A percentile compares a stretch with the other conserved stretches of the same genome.
Evolutionary conservation across 495 filamentous ascomycete genomes (phyloP).

Genomic region (Wilcoxina mikolae): DNA sequence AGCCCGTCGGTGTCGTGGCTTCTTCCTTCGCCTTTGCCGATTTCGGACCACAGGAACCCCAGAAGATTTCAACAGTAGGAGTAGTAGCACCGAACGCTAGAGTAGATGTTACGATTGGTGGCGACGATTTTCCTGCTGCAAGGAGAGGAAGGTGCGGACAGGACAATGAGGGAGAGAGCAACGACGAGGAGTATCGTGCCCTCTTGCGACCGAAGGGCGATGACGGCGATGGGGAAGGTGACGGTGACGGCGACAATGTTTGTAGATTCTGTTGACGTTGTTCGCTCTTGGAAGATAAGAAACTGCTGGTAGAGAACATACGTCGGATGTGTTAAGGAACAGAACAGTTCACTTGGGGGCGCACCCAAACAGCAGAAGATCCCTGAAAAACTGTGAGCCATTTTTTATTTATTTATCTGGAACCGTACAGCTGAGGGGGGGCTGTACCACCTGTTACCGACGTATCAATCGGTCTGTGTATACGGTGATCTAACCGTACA

Average conservation of each 20-base stretch:
- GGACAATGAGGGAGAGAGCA: slow-evolving; percentile 4
- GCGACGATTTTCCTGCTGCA: background rate
- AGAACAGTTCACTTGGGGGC: background rate
- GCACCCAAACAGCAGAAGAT: background rate
- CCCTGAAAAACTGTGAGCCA: slow-evolving; percentile 9
- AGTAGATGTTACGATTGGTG: slow-evolving; percentile 2
- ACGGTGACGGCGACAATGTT: background rate
- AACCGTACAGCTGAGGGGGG: background rate
- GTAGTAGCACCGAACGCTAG: background rate
- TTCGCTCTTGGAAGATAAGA: slow-evolving; percentile 1
- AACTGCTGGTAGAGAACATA: slow-evolving; percentile 2
- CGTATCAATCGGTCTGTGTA: slow-evolving; percentile 1
- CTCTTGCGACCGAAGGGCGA: background rate
- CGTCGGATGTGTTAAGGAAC: background rate
- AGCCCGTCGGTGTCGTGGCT: background rate
- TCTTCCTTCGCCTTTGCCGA: background rate
- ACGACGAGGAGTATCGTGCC: background rate
- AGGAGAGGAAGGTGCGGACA: slow-evolving; percentile 7
- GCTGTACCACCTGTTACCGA: slow-evolving; percentile 6
- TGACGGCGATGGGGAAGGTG: background rate
- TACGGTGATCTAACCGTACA: background rate
- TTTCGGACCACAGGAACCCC: background rate
- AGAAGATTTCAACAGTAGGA: slow-evolving; percentile 6
- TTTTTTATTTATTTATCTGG: slow-evolving; percentile 8
- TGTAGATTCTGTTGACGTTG: background rate